Base-by-base conservation (phyloP, 2,329 filamentous ascomycete species). In the Plenodomus tracheiphilus region DNA sequence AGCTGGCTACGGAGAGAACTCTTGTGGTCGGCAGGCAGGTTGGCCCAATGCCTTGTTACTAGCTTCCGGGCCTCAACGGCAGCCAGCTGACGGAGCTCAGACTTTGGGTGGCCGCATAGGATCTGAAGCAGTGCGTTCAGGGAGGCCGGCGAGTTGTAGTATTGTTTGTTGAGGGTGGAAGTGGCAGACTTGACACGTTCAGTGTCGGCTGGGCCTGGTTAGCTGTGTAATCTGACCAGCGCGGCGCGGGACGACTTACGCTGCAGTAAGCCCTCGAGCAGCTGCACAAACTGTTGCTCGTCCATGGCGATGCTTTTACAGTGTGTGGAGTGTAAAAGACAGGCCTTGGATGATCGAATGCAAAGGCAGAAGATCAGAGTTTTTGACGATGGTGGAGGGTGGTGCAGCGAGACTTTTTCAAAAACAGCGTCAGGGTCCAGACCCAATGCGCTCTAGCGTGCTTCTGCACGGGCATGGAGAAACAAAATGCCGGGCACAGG, bases 91-190 rank as follows among this genome's bases (percentile, higher is more conserved):
- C 91, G 88, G 47, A 97, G 81, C 60, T 86, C 83, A 39, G 82
- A 72, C 68, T 81, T 78, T 52, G 85, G 79, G 74, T 96, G 87
- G 49, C 87, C 89, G 64, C 91, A 88, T 62, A 95, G 82, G 66
- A 97, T 86, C 76, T 97, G 91, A 61, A 97, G 84, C 55, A 97
- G 87, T 65, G 89, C 85, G 47, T 93, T 82, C 49, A 97, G 85
- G 15, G 91, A 90, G 66, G 91, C 84, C 34, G 93, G 88, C 62
- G 91, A 84, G 66, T 85, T 86, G 79, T 96, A 97, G 81, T 90
- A 97, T 76, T 89, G 89, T 75, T 95, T 94, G 76, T 96, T 92
- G 52, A 97, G 85, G 66, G 91, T 86, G 50, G 88, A 85, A 16
- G 93, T 99, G 56, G 92, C 91, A 60, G 88, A 85, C 83, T 97